These are phyloP conservation scores for Hymenoscyphus albidus DNA, from an alignment of 2,329 filamentous ascomycete genomes.

Conservation along the genomic window DNA sequence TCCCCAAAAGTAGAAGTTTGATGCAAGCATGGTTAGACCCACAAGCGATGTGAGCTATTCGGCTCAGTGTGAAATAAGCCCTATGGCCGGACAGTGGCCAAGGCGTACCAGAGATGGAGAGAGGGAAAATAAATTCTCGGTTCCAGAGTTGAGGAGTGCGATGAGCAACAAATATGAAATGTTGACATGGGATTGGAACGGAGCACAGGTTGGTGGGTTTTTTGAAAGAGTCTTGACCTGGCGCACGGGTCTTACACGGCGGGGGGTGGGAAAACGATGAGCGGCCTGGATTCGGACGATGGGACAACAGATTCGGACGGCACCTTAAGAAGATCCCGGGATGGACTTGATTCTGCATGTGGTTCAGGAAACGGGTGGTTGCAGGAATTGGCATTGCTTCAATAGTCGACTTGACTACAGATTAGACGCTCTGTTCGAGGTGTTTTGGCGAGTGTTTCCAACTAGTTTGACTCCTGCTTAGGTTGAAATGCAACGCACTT, in stretches of 20 bases:
- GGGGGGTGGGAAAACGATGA: slow-evolving; percentile 7
- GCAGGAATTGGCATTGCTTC: background rate
- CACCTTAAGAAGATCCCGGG: background rate
- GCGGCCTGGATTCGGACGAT: slow-evolving; percentile 1
- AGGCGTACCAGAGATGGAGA: slow-evolving; percentile 6
- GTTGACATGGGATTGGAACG: slow-evolving; percentile 2
- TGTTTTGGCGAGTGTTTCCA: background rate
- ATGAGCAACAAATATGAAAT: slow-evolving; percentile 16
- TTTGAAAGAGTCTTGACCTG: slow-evolving; percentile 2
- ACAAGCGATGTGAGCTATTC: slow-evolving; percentile 4
- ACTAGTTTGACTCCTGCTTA: background rate
- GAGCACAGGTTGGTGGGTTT: slow-evolving; percentile 5
- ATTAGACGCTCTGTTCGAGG: background rate
- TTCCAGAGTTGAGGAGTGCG: slow-evolving; percentile 17
- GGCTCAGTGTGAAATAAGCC: slow-evolving; percentile 11
- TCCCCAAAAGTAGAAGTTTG: slow-evolving; percentile 5
- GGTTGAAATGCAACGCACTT: background rate
- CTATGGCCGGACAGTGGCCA: background rate
- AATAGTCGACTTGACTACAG: background rate
- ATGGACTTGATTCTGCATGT: background rate
- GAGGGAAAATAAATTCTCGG: slow-evolving; percentile 14
- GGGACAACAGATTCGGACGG: background rate
- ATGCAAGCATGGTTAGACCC: slow-evolving; percentile 1
- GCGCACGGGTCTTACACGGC: slow-evolving; percentile 4
- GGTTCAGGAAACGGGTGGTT: background rate